Base-by-base conservation (phyloP, 495 filamentous ascomycete genomes). In the Penicillium cataractarum region DNA sequence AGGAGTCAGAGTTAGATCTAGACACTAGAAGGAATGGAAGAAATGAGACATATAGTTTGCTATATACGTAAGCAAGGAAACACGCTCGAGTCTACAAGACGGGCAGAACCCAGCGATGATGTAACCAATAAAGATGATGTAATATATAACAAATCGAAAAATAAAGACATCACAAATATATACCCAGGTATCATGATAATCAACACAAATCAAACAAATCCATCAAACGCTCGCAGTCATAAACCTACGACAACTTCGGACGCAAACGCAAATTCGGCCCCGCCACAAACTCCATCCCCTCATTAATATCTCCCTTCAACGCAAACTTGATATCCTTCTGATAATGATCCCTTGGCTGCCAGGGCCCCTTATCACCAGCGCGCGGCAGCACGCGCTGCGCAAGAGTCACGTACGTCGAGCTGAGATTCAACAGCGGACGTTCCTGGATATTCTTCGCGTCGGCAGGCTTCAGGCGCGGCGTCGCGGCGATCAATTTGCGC, bases 271-370 rank as follows among this genome's bases (percentile, higher is more conserved):
- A 15, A 40, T 40, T 61, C 46, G 70, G 65, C 22, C 71, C 71
- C n/a, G 70, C 70, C 4, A 70, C 53, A 57, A 71, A 74, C 59
- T 80, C 73, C 66, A 80, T 60, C 1, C 65, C 66, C 24, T 71
- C 70, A 10, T 74, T 65, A 1, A 87, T 63, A 62, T 81, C 71
- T 27, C 83, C 85, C 60, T 75, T 76, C 58, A 74, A 72, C 6
- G 82, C 80, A 56, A 77, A 76, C 75, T 78, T 79, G 29, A 76
- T 70, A 71, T 89, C 86, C 62, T 71, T 72, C 3, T 82, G 60
- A 66, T 87, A 88, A 66, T 83, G 83, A 39, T 72, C 74, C 55
- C 84, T 77, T 31, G 84, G 75, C 65, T 73, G 57, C 86, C 86
- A 89, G 3, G 84, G 85, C 1, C 76, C 84, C 50, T 58, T 66